Evolutionary conservation across 2,329 filamentous ascomycete species (phyloP), one percentile per base, ranked within the genome.

Genomic region (Venturia nashicola): DNA sequence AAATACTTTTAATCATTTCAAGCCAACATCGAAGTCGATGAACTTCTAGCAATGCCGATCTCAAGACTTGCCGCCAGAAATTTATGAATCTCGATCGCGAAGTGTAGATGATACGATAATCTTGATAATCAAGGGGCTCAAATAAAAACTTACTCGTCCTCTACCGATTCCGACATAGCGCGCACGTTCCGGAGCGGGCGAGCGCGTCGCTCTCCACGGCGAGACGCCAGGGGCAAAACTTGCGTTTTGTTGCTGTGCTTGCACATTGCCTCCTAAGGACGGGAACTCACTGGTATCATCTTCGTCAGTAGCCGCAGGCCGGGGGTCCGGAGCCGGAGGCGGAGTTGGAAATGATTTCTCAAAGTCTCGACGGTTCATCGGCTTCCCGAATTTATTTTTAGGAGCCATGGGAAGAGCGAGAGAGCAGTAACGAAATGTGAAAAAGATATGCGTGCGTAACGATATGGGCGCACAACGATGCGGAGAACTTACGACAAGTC

Each of bases 231-330:
- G 18, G 27, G 60, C 32, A 43, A 39, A 44, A 62, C 60, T 44
- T 75, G 71, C 16, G 14, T 62, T 62, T 64, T 79, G 80, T 57
- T 34, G 23, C 64, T 82, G 79, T 67, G 81, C 76, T 70, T 84
- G 82, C 40, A 82, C 78, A 20, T 79, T 78, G 64, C 82, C 81
- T 55, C 83, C 84, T 68, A 86, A 74, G 12, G 82, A 83, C 59
- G 84, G 84, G 65, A 86, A 86, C 70, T 86, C 84, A 70, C 84
- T 86, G 23, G 51, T 32, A 20, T 51, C 27, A 16, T 39, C 34
- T 16, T 9, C 18, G 48, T 61, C 55, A 64, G 42, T 61, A 39
- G 32, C 14, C 27, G 40, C 14, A 42, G 40, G 40, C 40, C 16
- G 11, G 40, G 40, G 12, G 4, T 42, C 40, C 40, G 40, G 40